These are phyloP conservation scores for Betula pendula DNA, from an alignment of 306 rosid species.

Conservation along the genomic window DNA sequence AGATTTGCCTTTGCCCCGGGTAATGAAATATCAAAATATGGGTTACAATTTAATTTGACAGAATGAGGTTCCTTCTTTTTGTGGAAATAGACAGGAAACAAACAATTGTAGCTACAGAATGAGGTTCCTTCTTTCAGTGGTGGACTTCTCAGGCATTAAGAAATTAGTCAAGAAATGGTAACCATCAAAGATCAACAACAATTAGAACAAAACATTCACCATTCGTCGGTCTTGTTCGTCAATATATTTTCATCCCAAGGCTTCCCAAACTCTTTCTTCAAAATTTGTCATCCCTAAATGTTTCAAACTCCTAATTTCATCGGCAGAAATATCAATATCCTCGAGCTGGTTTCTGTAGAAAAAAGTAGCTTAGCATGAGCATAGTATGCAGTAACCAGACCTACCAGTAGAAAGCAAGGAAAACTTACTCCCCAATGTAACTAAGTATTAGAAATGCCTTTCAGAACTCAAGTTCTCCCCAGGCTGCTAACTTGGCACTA, in stretches of 20 bases:
- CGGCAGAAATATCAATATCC: slow-evolving; percentile 31
- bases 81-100: slow-evolving; percentile 7
- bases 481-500: slow-evolving; percentile 38
- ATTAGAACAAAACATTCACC: slow-evolving; percentile 42
- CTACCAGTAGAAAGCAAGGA: slow-evolving; percentile 4
- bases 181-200: background rate
- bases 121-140: too few species aligned
- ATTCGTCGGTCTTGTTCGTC: slow-evolving; percentile 33
- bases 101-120: slow-evolving; percentile 1
- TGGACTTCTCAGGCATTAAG: background rate
- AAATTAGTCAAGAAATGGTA: background rate
- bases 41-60: background rate
- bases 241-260: slow-evolving; percentile 26
- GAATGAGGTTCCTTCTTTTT: background rate
- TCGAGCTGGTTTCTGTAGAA: slow-evolving; percentile 25
- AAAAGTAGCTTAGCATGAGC: background rate
- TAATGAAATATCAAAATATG: background rate
- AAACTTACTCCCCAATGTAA: slow-evolving; percentile 58
- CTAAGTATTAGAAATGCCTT: slow-evolving; percentile 61
- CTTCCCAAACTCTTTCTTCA: slow-evolving; percentile 54
- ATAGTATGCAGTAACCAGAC: background rate
- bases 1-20: background rate
- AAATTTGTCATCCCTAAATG: slow-evolving; percentile 44
- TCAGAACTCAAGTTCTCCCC: slow-evolving; percentile 74
- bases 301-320: slow-evolving; percentile 39